These are phyloP conservation scores for Mortierella sp. DNA, from an alignment of 371 early-diverging fungal species.

Conservation along the genomic window DNA sequence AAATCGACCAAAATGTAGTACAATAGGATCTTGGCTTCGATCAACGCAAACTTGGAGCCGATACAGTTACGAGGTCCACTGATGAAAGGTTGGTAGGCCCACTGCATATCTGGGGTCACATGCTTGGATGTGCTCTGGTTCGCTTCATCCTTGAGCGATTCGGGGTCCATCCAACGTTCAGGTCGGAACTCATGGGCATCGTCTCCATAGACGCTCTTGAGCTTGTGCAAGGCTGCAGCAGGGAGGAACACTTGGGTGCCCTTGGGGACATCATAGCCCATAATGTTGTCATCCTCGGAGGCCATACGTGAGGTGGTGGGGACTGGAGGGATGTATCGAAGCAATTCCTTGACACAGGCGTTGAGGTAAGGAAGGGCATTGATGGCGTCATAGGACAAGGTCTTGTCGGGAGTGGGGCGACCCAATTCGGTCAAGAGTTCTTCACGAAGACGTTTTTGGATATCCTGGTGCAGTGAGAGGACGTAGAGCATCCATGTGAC, in stretches of 20 bases:
- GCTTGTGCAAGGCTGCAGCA: constrained; percentile 57
- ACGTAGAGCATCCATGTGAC: constrained; percentile 49
- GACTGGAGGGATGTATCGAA: constrained; percentile 65
- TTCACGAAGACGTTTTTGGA: constrained; percentile 28
- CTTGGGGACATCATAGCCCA: constrained; percentile 65
- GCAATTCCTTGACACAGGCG: constrained; percentile 63
- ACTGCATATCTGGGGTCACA: constrained; percentile 36
- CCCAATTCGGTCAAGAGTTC: constrained; percentile 36
- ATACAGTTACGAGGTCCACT: constrained; percentile 62
- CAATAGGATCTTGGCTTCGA: constrained; percentile 56
- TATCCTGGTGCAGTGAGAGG: constrained; percentile 33
- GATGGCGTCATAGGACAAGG: constrained; percentile 56
- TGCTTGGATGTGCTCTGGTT: constrained; percentile 13
- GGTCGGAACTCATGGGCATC: constrained; percentile 40
- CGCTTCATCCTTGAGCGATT: constrained; percentile 1
- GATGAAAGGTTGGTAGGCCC: constrained; percentile 70
- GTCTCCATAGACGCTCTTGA: constrained; percentile 41
- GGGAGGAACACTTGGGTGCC: constrained; percentile 59
- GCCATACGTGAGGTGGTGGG: constrained; percentile 59
- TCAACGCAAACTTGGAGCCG: constrained; percentile 56
- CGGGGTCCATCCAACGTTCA: constrained; percentile 46
- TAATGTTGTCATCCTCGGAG: constrained; percentile 53
- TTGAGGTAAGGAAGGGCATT: constrained; percentile 58
- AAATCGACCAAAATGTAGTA: constrained; percentile 52
- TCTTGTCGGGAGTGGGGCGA: constrained; percentile 7